Evolutionary conservation across 768 basidiomycete species (phyloP).

Genomic region (Hirschioporus abietinus): DNA sequence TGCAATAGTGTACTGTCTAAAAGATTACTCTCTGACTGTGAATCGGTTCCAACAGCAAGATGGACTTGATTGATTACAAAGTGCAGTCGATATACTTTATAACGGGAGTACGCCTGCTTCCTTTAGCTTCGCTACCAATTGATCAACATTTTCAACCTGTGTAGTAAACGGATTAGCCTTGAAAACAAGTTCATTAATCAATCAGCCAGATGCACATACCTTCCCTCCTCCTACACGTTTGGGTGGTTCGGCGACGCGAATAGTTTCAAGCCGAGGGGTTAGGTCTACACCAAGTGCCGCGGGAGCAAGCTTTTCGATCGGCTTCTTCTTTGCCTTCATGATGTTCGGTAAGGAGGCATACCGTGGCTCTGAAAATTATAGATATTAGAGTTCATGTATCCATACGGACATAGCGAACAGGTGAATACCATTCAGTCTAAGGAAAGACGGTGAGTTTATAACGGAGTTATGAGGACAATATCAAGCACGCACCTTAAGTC

Average conservation of each 20-base stretch:
- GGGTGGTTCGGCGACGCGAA: constrained; percentile 87
- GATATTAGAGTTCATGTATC: background rate
- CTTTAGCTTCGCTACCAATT: constrained; percentile 83
- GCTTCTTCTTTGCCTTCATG: constrained; percentile 99
- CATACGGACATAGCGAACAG: background rate
- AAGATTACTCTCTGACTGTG: too few species aligned
- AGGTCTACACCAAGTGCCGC: constrained; percentile 82
- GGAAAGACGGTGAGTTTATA: constrained; percentile 4
- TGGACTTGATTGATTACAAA: too few species aligned
- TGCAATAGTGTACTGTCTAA: too few species aligned
- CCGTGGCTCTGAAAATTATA: constrained; percentile 69
- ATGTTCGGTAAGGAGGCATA: constrained; percentile 97
- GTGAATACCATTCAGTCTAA: constrained; percentile 64
- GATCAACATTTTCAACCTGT: constrained; percentile 80
- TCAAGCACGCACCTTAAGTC: constrained; percentile 70
- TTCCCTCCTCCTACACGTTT: constrained; percentile 89
- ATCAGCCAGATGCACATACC: constrained; percentile 33
- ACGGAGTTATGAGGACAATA: constrained; percentile 5
- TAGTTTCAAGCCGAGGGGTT: constrained; percentile 72
- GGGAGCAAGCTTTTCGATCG: constrained; percentile 75
- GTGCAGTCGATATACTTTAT: background rate
- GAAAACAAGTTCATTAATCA: background rate
- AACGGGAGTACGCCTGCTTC: constrained; percentile 53
- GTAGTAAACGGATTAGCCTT: background rate
- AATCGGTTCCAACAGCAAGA: too few species aligned